Evolutionary conservation across 306 rosid genomes (phyloP), one percentile per base, ranked within the genome.

Genomic region (Alnus glutinosa): DNA sequence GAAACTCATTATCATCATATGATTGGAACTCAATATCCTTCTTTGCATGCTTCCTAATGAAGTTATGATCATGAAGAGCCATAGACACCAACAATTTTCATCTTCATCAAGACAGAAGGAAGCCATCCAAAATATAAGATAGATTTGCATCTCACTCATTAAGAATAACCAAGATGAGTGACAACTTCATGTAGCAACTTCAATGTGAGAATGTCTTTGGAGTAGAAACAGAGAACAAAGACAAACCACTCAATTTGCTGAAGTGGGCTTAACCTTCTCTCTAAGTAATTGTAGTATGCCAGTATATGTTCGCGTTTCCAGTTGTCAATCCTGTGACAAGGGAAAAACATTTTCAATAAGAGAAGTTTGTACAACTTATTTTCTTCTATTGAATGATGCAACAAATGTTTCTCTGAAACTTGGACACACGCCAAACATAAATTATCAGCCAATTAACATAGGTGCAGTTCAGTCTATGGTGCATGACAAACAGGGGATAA

Each of bases 271-370:
- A 69, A 95, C 85, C 85, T 91, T 95, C 88, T 93, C 97, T 51
- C 85, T 81, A 80, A 95, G 83, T 85, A 91, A 95, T 88, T 89
- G 98, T 23, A 23, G 28, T 23, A 23, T 23, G 28, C 28, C 82
- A 92, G 85, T 68, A 95, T 78, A 80, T 95, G 98, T 82, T 95
- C 94, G 5, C 93, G 96, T 83, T 95, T 95, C 99, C 99, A 95
- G 78, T 95, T 95, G 83, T 95, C 99, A 37, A 95, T 82, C 81
- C 98, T 94, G 93, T 75, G 75, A 77, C 64, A 70, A 44, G 15
- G 32, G 52, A 51, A 73, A 48, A 47, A 15, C 15, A 28, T 36
- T 52, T 46, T 55, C 36, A 69, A 54, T 19, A 72, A 46, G 75
- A 57, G 30, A 72, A 1, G 36, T 34, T 28, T 39, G 36, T 42